Base-by-base conservation (phyloP, 2,329 filamentous ascomycete species). In the Phialophora tarda region DNA sequence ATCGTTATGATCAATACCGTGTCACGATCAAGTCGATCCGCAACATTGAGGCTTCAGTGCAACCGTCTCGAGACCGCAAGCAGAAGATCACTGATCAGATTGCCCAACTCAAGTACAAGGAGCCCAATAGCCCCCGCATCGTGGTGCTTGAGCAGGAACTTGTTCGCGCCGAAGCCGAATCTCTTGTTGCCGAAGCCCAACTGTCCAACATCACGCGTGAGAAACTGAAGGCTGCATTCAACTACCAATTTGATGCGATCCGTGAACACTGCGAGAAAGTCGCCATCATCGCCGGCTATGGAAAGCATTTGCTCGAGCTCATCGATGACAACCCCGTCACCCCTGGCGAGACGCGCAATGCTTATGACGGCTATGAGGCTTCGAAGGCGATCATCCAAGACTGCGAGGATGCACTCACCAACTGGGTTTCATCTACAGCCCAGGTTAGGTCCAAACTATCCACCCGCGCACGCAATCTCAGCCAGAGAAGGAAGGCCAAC, bases 31-130 rank as follows among this genome's bases (percentile, higher is more conserved):
- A 99, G 89, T 96, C 93, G 79, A 97, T 99, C 76, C 91, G 95
- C 75, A 99, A 99, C 82, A 99, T 99, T 71, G 95, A 99, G 81
- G 93, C 94, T 66, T 98, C 94, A 24, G 95, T 99, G 59, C 95
- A 99, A 82, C 95, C 95, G 64, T 97, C 93, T 84, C 88, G 95
- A 82, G 95, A 99, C 82, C 91, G 95, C 95, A 99, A 99, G 84
- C 94, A 98, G 80, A 99, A 98, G 83, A 98, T 99, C 77, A 97
- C 92, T 75, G 95, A 99, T 78, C 92, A 98, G 78, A 99, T 99
- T 74, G 94, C 95, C 59, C 94, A 98, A 80, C 87, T 99, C 75
- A 99, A 99, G 82, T 99, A 98, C 88, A 99, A 99, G 84, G 95
- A 99, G 81, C 95, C 95, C 73, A 97, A 96, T 83, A 97, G 93